Evolutionary conservation across 345 rosid species (phyloP).

Genomic region (Dipteronia dyeriana): DNA sequence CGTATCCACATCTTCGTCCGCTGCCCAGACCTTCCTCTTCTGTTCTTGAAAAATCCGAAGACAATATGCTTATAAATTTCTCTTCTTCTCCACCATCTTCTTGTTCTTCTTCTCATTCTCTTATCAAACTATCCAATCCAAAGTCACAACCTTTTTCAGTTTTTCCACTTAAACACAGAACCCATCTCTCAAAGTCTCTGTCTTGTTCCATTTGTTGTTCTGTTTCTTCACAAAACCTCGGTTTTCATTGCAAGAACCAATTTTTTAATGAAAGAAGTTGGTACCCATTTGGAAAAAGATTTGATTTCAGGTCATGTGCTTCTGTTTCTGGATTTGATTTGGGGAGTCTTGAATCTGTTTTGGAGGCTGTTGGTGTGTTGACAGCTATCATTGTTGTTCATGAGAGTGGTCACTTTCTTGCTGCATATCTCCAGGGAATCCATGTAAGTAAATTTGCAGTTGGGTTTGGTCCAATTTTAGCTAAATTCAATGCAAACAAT

Average conservation of each 20-base stretch:
- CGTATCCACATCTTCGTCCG: constrained; percentile 20
- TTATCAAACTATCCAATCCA: constrained; percentile 35
- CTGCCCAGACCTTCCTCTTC: constrained; percentile 16
- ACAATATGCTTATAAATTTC: constrained; percentile 70
- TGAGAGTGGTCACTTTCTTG: constrained; percentile 89
- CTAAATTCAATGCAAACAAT: constrained; percentile 77
- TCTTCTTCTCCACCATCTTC: constrained; percentile 46
- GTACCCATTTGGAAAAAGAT: constrained; percentile 35
- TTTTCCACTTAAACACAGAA: constrained; percentile 45
- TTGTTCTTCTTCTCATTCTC: constrained; percentile 42
- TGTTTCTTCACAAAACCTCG: constrained; percentile 32
- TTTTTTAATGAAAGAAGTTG: constrained; percentile 33
- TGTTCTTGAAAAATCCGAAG: constrained; percentile 5
- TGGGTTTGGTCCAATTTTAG: constrained; percentile 93
- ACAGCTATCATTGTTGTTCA: constrained; percentile 90
- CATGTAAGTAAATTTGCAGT: constrained; percentile 96
- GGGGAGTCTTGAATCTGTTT: constrained; percentile 63
- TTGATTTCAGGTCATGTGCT: constrained; percentile 51
- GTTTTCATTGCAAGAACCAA: constrained; percentile 35
- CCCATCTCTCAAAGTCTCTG: constrained; percentile 52
- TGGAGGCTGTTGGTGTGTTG: constrained; percentile 80
- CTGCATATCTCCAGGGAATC: constrained; percentile 92
- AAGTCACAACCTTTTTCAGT: constrained; percentile 41
- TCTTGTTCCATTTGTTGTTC: constrained; percentile 32
- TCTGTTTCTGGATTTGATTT: constrained; percentile 66